A percentile compares a stretch with the other conserved stretches of the same genome.
These are phyloP conservation scores for Spiromastix sp. DNA, from an alignment of 2,329 filamentous ascomycete species.

Conservation along the genomic window DNA sequence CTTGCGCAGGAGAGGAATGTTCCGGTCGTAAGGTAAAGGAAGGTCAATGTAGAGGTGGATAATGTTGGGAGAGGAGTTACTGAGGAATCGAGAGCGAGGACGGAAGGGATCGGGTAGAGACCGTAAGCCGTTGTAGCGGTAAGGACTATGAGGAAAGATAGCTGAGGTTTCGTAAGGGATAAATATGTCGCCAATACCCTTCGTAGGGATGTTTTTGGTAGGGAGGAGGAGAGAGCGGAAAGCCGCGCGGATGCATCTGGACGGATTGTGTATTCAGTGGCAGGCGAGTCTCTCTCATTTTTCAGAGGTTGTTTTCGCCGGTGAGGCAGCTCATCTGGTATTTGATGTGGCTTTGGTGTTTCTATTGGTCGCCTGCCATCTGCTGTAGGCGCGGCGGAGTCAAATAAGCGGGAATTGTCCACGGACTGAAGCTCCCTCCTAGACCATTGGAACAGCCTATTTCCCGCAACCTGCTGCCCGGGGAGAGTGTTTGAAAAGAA, in stretches of 20 bases:
- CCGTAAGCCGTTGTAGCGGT: slow-evolving; percentile 86
- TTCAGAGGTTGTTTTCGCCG: slow-evolving; percentile 34
- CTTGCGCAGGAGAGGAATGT: slow-evolving; percentile 83
- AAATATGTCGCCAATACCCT: slow-evolving; percentile 72
- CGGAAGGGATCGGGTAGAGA: slow-evolving; percentile 81
- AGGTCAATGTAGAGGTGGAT: slow-evolving; percentile 66
- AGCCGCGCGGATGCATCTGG: slow-evolving; percentile 53
- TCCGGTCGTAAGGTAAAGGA: slow-evolving; percentile 82
- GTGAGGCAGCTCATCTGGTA: slow-evolving; percentile 29
- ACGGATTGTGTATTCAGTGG: slow-evolving; percentile 32
- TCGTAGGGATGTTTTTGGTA: slow-evolving; percentile 46
- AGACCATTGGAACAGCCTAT: slow-evolving; percentile 15
- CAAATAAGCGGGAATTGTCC: slow-evolving; percentile 13
- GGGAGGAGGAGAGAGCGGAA: slow-evolving; percentile 45
- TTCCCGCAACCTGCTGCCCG: slow-evolving; percentile 12
- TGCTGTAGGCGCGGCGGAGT: slow-evolving; percentile 9
- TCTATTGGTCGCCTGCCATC: background rate
- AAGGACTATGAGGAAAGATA: slow-evolving; percentile 83
- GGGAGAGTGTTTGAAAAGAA: slow-evolving; percentile 27
- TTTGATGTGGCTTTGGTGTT: background rate
- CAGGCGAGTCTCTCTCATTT: slow-evolving; percentile 15
- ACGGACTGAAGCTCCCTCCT: slow-evolving; percentile 16
- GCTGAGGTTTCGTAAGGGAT: slow-evolving; percentile 86
- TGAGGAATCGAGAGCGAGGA: slow-evolving; percentile 75
- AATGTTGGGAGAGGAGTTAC: slow-evolving; percentile 48